A percentile compares a stretch with the other conserved stretches of the same genome.
Conservation (phyloP, 768 basidiomycete species). For the Phanerodontia chrysosporium region DNA sequence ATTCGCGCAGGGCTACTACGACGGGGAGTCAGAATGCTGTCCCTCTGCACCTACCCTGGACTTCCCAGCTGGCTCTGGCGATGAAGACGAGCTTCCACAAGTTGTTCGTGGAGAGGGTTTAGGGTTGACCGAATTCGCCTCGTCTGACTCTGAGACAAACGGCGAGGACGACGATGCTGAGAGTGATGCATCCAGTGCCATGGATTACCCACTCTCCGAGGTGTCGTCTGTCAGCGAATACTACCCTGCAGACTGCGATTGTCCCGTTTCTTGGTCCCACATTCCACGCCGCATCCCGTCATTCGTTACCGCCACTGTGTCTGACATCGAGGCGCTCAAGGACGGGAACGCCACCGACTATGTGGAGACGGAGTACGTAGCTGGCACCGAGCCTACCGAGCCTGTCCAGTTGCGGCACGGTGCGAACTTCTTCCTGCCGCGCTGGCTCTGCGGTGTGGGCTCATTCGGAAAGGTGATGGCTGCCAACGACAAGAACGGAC, state of each 20-base stretch:
- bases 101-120: too few relatives aligned
- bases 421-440: not conserved
- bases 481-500: not conserved
- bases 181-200: too few relatives aligned
- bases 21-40: not conserved
- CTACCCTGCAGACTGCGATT: too few relatives aligned
- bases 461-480: not conserved
- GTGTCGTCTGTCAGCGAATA: too few relatives aligned
- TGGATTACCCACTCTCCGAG: too few relatives aligned
- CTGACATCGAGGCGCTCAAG: not conserved
- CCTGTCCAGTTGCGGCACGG: not conserved
- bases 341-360: not conserved
- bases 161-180: too few relatives aligned
- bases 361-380: not conserved
- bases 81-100: too few relatives aligned
- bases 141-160: too few relatives aligned
- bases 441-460: not conserved
- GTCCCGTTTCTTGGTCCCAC: not conserved
- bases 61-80: not conserved
- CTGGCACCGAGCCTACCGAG: not conserved
- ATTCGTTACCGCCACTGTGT: not conserved
- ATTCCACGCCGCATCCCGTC: not conserved
- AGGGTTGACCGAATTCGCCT: too few relatives aligned
- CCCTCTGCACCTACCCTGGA: not conserved
- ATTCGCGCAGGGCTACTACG: not conserved